Evolutionary conservation across 176 grass and related monocot genomes (phyloP).

Genomic region (Rhynchospora tenuis): DNA sequence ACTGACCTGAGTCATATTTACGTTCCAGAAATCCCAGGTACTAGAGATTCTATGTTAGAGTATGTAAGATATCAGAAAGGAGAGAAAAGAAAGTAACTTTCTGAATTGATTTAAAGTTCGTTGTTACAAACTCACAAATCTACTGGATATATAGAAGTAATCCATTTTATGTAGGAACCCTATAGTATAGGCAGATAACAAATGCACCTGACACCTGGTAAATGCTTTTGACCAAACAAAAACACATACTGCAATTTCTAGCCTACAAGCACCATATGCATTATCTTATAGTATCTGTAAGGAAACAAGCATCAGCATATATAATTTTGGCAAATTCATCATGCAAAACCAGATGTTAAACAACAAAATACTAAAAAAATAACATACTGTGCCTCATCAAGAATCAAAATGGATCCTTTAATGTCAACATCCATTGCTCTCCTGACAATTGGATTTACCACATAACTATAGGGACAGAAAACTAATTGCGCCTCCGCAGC

Average conservation of each 20-base stretch:
- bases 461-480: constrained; percentile 94
- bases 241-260: not conserved
- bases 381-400: constrained; percentile 96
- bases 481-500: constrained; percentile 76
- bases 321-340: not conserved
- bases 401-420: constrained; percentile 67
- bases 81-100: not conserved
- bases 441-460: constrained; percentile 85
- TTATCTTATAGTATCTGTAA: not conserved
- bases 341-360: not conserved
- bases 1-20: not conserved
- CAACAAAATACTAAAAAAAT: constrained; percentile 8
- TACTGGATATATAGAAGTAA: not conserved
- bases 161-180: not conserved
- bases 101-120: not conserved
- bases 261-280: not conserved
- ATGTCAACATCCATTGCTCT: constrained; percentile 98
- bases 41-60: not conserved
- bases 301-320: not conserved
- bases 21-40: not conserved
- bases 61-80: not conserved
- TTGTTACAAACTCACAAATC: not conserved
- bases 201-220: not conserved
- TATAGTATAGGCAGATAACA: not conserved
- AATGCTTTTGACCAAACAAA: not conserved